Conservation (phyloP, 192 early-diverging fungal genomes). For the Cladochytrium replicatum region DNA sequence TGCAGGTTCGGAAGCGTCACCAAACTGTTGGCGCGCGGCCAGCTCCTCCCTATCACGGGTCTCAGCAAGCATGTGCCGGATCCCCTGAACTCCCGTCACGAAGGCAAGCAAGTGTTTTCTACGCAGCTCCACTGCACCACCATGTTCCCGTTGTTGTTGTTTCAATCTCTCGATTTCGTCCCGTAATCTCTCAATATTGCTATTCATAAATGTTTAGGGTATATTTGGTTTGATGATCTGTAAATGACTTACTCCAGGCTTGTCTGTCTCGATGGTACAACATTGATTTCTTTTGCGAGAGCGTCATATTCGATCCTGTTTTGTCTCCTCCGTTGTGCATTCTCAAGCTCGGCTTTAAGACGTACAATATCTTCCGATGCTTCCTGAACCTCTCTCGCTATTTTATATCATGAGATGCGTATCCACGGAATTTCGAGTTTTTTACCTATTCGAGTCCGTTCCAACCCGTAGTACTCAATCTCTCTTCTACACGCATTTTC, state of each 20-base stretch:
- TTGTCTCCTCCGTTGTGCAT: conserved; percentile 26
- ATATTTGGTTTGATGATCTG: conserved; percentile 8
- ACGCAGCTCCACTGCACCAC: too few relatives aligned
- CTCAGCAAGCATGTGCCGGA: conserved; percentile 13
- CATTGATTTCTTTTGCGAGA: conserved; percentile 40
- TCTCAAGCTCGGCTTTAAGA: conserved; percentile 31
- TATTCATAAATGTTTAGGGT: neutral
- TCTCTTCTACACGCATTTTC: too few relatives aligned
- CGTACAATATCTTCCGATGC: conserved; percentile 27
- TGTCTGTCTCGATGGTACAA: neutral
- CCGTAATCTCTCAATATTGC: neutral
- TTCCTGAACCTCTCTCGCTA: conserved; percentile 23
- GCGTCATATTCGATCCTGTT: conserved; percentile 48
- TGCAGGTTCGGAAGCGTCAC: too few relatives aligned
- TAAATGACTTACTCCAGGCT: neutral
- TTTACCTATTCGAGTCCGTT: conserved; percentile 24
- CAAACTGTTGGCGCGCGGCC: too few relatives aligned
- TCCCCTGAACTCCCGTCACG: conserved; percentile 13
- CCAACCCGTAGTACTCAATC: conserved; percentile 26
- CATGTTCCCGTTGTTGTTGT: neutral
- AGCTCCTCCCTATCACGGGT: conserved; percentile 4
- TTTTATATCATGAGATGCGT: neutral
- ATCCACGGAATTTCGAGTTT: neutral
- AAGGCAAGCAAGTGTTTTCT: conserved; percentile 14
- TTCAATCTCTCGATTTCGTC: neutral